Conservation (phyloP, 371 early-diverging fungal species). For the Massospora cicadina region DNA sequence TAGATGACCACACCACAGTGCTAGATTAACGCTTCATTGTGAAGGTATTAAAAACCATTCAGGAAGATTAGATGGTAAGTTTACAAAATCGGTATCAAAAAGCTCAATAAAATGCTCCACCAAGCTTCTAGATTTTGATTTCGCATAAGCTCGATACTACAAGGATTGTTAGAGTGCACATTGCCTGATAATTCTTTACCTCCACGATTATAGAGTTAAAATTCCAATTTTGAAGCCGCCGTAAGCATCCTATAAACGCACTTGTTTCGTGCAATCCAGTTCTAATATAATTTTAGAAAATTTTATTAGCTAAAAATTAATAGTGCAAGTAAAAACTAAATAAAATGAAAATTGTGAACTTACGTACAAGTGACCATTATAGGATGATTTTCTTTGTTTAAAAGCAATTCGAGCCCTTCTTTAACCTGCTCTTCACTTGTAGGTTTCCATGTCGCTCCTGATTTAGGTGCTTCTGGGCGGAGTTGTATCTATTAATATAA, state of each 20-base stretch:
- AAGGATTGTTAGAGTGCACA: not conserved
- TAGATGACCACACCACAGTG: too few species aligned
- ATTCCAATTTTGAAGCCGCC: slow-evolving; percentile 87
- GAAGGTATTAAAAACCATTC: slow-evolving; percentile 69
- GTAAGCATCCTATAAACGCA: slow-evolving; percentile 77
- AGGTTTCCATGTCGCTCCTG: slow-evolving; percentile 49
- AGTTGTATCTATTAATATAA: slow-evolving; percentile 28
- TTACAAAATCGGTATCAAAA: slow-evolving; percentile 81
- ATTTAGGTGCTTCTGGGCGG: not conserved
- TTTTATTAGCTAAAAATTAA: too few species aligned
- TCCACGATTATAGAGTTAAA: slow-evolving; percentile 88
- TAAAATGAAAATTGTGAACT: slow-evolving; percentile 14
- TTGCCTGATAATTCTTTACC: slow-evolving; percentile 20
- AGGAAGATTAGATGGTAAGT: slow-evolving; percentile 56
- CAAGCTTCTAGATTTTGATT: slow-evolving; percentile 62
- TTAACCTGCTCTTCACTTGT: slow-evolving; percentile 87
- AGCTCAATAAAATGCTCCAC: slow-evolving; percentile 91
- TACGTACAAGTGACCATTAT: slow-evolving; percentile 80
- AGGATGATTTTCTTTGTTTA: slow-evolving; percentile 63
- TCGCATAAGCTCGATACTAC: slow-evolving; percentile 81
- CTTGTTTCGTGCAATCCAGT: slow-evolving; percentile 65
- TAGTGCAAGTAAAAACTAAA: too few species aligned
- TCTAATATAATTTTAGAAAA: slow-evolving; percentile 16
- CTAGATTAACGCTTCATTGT: too few species aligned
- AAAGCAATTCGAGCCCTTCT: slow-evolving; percentile 67